Percentiles rank a stretch among this genome's conserved stretches.
Evolutionary conservation across 371 early-diverging fungal genomes (phyloP).

Genomic region (Rhizopus microsporus): DNA sequence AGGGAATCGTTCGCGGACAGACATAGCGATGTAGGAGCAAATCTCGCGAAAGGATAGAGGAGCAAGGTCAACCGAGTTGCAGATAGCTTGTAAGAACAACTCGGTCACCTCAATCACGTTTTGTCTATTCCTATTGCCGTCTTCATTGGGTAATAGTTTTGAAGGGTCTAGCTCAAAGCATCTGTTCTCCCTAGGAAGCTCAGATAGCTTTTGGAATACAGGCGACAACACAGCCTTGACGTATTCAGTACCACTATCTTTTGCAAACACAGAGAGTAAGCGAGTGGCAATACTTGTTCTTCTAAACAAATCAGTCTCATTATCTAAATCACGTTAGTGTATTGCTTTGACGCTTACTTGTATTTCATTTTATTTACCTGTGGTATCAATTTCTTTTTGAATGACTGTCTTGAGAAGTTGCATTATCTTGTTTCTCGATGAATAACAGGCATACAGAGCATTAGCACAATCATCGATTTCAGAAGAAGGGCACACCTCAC

Average conservation of each 20-base stretch:
- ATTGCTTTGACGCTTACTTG: slow-evolving; percentile 1
- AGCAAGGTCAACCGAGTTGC: slow-evolving; percentile 62
- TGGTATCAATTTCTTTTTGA: slow-evolving; percentile 77
- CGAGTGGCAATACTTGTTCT: slow-evolving; percentile 88
- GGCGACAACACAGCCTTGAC: slow-evolving; percentile 77
- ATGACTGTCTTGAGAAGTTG: slow-evolving; percentile 76
- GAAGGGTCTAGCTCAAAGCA: slow-evolving; percentile 82
- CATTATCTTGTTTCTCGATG: slow-evolving; percentile 67
- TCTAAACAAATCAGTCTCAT: slow-evolving; percentile 84
- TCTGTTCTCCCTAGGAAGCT: slow-evolving; percentile 38
- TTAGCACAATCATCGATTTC: slow-evolving; percentile 84
- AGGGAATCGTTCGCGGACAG: slow-evolving; percentile 80
- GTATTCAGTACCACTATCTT: slow-evolving; percentile 75
- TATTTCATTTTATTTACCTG: slow-evolving; percentile 42
- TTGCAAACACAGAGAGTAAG: slow-evolving; percentile 79
- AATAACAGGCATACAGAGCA: slow-evolving; percentile 74
- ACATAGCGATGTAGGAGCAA: slow-evolving; percentile 70
- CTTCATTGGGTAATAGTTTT: slow-evolving; percentile 62
- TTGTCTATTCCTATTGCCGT: slow-evolving; percentile 63
- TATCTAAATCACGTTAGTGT: slow-evolving; percentile 40
- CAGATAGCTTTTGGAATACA: slow-evolving; percentile 58
- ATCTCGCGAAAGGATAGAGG: slow-evolving; percentile 75
- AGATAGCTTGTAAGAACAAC: slow-evolving; percentile 77
- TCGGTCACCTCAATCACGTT: slow-evolving; percentile 78
- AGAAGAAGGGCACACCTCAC: slow-evolving; percentile 78